Evolutionary conservation across 306 rosid genomes (phyloP).

Genomic region (Rosa rugosa): DNA sequence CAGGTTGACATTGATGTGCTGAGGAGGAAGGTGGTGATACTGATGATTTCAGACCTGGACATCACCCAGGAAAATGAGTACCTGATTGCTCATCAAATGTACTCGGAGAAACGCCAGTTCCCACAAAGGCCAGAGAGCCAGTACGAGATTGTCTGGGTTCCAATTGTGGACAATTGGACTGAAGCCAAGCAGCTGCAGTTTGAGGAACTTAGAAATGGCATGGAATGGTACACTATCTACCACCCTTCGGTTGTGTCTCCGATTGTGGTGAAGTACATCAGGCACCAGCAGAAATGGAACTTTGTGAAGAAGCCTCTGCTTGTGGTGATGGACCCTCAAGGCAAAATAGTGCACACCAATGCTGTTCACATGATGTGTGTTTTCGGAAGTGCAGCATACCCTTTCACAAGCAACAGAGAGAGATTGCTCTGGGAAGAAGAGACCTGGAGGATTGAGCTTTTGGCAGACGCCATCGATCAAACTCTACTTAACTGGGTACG

Average conservation of each 20-base stretch:
- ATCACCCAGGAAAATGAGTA: slow-evolving; percentile 26
- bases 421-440: slow-evolving; percentile 55
- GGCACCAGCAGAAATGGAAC: slow-evolving; percentile 47
- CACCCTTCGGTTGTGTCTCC: slow-evolving; percentile 45
- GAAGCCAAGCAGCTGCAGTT: slow-evolving; percentile 14
- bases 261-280: slow-evolving; percentile 44
- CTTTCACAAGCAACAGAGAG: slow-evolving; percentile 51
- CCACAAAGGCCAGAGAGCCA: slow-evolving; percentile 38
- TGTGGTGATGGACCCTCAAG: slow-evolving; percentile 59
- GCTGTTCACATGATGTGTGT: slow-evolving; percentile 78
- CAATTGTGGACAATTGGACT: slow-evolving; percentile 39
- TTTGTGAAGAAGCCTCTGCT: slow-evolving; percentile 52
- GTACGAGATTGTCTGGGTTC: slow-evolving; percentile 66
- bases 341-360: slow-evolving; percentile 50
- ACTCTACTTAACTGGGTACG: slow-evolving; percentile 45
- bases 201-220: slow-evolving; percentile 22
- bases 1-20: slow-evolving; percentile 18
- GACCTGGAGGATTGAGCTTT: slow-evolving; percentile 53
- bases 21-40: slow-evolving; percentile 34
- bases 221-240: slow-evolving; percentile 49
- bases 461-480: slow-evolving; percentile 46
- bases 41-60: slow-evolving; percentile 48
- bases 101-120: slow-evolving; percentile 28
- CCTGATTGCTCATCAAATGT: slow-evolving; percentile 38
- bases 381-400: slow-evolving; percentile 66